Conservation (phyloP, 169 alveolate genomes). For the Theileria parva region DNA sequence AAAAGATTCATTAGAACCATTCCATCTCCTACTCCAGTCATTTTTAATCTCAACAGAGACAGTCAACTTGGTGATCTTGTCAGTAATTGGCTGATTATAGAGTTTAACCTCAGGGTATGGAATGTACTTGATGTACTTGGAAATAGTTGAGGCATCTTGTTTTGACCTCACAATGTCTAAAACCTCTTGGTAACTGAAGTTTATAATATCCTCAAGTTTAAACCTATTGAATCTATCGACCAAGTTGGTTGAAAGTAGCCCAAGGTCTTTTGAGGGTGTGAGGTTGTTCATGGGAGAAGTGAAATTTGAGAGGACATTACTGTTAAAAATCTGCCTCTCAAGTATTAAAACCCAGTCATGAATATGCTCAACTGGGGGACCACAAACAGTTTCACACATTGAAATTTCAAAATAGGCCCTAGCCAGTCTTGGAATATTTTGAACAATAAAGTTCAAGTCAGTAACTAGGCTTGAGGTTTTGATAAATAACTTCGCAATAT, state of each 20-base stretch:
- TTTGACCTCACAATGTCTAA: conserved; percentile 59
- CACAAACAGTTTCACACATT: conserved; percentile 78
- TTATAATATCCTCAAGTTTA: conserved; percentile 64
- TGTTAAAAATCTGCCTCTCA: conserved; percentile 81
- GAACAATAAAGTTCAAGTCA: conserved; percentile 90
- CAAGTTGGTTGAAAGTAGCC: conserved; percentile 31
- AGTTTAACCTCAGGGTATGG: conserved; percentile 84
- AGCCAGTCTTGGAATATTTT: conserved; percentile 90
- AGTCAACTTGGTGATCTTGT: conserved; percentile 81
- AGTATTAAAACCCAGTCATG: conserved; percentile 74
- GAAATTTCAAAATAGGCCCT: conserved; percentile 91
- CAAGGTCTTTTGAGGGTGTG: conserved; percentile 66
- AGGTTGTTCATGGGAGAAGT: conserved; percentile 79
- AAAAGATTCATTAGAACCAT: conserved; percentile 73
- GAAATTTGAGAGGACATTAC: conserved; percentile 77
- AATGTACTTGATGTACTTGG: conserved; percentile 73
- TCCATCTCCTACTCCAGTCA: conserved; percentile 89
- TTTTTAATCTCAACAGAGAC: conserved; percentile 80
- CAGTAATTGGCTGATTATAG: conserved; percentile 81
- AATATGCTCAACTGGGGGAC: conserved; percentile 76
- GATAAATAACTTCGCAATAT: conserved; percentile 79
- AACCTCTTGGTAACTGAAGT: conserved; percentile 49
- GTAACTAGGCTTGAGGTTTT: conserved; percentile 88
- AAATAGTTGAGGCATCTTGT: conserved; percentile 59
- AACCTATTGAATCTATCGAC: conserved; percentile 55